phyloP scores from a whole-genome alignment of 2,329 filamentous ascomycete genomes.

The Dactylellina parvicollis region DNA sequence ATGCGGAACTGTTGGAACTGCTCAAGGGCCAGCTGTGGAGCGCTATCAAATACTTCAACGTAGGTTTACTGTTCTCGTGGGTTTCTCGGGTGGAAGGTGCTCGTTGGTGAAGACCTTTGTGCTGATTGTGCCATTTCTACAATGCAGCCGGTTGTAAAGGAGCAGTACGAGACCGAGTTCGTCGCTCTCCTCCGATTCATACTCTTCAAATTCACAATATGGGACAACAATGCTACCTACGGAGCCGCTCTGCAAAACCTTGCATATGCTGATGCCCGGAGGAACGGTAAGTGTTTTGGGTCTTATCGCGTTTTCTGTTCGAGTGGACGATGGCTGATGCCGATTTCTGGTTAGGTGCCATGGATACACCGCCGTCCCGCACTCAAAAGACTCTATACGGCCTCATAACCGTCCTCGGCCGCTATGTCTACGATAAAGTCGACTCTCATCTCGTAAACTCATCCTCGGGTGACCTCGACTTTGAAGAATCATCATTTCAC shows the following conservation, averaged over 20 bases:
- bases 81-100: neutral
- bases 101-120: neutral
- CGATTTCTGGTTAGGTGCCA: constrained; percentile 63
- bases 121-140: constrained; percentile 15
- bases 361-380: constrained; percentile 75
- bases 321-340: neutral
- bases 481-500: constrained; percentile 61
- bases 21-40: constrained; percentile 87
- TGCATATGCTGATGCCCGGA: constrained; percentile 84
- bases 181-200: constrained; percentile 77
- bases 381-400: constrained; percentile 88
- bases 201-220: constrained; percentile 93
- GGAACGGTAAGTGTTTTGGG: constrained; percentile 55
- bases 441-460: constrained; percentile 51
- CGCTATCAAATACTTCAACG: constrained; percentile 85
- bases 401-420: constrained; percentile 82
- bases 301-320: neutral
- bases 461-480: constrained; percentile 31
- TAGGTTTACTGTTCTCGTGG: constrained; percentile 58
- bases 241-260: constrained; percentile 92
- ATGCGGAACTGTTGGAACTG: constrained; percentile 89
- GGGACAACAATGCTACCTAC: constrained; percentile 96
- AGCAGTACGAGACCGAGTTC: constrained; percentile 70
- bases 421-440: constrained; percentile 72
- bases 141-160: constrained; percentile 54